phyloP scores from a whole-genome alignment of 768 basidiomycete genomes.

The Kwoniella mangroviensis region DNA sequence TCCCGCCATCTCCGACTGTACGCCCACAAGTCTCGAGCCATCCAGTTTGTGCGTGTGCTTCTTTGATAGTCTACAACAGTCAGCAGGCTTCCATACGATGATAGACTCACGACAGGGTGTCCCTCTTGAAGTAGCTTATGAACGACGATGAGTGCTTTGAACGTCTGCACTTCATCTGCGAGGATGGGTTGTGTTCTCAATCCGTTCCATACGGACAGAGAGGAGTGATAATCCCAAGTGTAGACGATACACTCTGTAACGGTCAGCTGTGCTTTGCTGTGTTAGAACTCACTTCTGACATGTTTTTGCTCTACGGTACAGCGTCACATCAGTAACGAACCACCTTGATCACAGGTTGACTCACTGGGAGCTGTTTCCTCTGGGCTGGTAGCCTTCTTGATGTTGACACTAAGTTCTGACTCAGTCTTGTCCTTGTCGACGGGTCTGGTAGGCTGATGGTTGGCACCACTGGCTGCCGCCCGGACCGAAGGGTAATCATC shows the following conservation, averaged over 20 bases:
- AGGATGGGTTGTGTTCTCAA: conserved; percentile 95
- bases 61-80: conserved; percentile 78
- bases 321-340: conserved; percentile 6
- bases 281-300: conserved; percentile 76
- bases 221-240: conserved; percentile 99
- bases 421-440: conserved; percentile 99
- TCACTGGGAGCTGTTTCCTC: conserved; percentile 89
- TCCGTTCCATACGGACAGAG: conserved; percentile 96
- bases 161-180: conserved; percentile 95
- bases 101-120: conserved; percentile 76
- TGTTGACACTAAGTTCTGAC: conserved; percentile 86
- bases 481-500: conserved; percentile 62
- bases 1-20: conserved; percentile 79
- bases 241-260: conserved; percentile 90
- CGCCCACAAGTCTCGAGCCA: conserved; percentile 98
- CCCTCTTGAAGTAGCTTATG: conserved; percentile 99
- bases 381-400: conserved; percentile 96
- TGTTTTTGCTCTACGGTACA: conserved; percentile 78
- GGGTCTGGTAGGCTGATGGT: conserved; percentile 90
- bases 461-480: conserved; percentile 41
- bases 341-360: background rate
- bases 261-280: conserved; percentile 1
- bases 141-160: conserved; percentile 95
- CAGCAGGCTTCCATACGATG: conserved; percentile 3
- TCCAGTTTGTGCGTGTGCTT: conserved; percentile 92